Percentiles rank a stretch among this genome's conserved stretches.
Evolutionary conservation across 345 rosid genomes (phyloP).

Genomic region (Moricandia moricandioides): DNA sequence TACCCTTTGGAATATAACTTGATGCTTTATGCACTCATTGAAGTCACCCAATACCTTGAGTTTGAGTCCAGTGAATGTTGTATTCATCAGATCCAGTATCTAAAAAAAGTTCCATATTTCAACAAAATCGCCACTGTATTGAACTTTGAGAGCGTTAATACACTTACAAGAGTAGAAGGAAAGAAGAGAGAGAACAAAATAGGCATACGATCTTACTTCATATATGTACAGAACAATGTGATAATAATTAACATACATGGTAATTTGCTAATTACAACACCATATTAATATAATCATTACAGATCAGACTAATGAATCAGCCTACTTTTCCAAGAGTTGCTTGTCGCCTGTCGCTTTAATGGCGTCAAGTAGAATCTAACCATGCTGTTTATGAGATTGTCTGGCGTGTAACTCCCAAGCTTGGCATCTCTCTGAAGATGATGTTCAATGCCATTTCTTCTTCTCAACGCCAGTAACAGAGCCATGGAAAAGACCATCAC

Average conservation of each 20-base stretch:
- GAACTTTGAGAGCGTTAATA: not conserved
- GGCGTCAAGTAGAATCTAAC: conserved; percentile 74
- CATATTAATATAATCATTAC: conserved; percentile 11
- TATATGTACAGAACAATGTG: conserved; percentile 32
- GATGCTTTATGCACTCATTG: conserved; percentile 2
- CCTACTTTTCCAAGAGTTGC: conserved; percentile 64
- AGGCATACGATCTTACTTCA: conserved; percentile 13
- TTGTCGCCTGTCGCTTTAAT: conserved; percentile 46
- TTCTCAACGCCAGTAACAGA: conserved; percentile 28
- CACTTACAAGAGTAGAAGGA: not conserved
- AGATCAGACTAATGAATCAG: conserved; percentile 31
- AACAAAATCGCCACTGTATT: conserved; percentile 2
- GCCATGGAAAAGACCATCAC: conserved; percentile 44
- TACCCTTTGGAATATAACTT: not conserved
- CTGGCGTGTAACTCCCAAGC: conserved; percentile 28
- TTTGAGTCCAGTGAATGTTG: not conserved
- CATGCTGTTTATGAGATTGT: conserved; percentile 50
- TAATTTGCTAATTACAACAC: conserved; percentile 34
- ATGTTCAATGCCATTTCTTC: conserved; percentile 31
- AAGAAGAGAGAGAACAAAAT: not conserved
- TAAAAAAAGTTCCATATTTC: not conserved
- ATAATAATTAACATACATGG: conserved; percentile 28
- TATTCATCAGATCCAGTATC: not conserved
- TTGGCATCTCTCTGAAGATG: conserved; percentile 17
- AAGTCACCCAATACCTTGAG: not conserved